These are phyloP conservation scores for Pinus albicaulis DNA, from an alignment of 75 land plant genomes.

Conservation along the genomic window DNA sequence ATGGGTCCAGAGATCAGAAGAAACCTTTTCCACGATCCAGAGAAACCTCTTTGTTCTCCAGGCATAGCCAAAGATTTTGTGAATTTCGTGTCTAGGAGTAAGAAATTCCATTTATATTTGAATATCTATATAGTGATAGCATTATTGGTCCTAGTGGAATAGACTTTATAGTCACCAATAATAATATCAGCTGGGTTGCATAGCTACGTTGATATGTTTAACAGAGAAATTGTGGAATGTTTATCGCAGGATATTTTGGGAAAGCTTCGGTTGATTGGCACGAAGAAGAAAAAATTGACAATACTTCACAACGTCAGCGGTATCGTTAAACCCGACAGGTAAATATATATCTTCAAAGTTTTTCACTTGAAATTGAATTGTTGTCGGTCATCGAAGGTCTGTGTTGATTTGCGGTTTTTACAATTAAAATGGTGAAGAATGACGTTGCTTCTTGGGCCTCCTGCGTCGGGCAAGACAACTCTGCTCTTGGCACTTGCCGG, in stretches of 20 bases:
- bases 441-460: conserved; percentile 42
- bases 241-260: background rate
- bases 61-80: too few relatives aligned
- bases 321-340: conserved; percentile 78
- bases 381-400: background rate
- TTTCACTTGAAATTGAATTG: background rate
- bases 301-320: conserved; percentile 70
- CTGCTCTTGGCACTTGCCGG: conserved; percentile 29
- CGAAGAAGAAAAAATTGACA: conserved; percentile 36
- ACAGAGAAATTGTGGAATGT: background rate
- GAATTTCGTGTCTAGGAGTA: too few relatives aligned
- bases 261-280: conserved; percentile 9
- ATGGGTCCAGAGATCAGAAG: too few relatives aligned
- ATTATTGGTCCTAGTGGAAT: too few relatives aligned
- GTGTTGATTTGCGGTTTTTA: too few relatives aligned
- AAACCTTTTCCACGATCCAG: too few relatives aligned
- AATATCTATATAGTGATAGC: too few relatives aligned
- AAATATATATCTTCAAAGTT: background rate
- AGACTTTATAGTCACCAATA: too few relatives aligned
- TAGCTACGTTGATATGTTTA: background rate
- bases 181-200: background rate
- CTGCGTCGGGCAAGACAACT: conserved; percentile 32
- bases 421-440: conserved; percentile 8
- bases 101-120: too few relatives aligned
- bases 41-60: too few relatives aligned